Conservation (phyloP, 148 eudicot species). For the Salicornia ramosissima region DNA sequence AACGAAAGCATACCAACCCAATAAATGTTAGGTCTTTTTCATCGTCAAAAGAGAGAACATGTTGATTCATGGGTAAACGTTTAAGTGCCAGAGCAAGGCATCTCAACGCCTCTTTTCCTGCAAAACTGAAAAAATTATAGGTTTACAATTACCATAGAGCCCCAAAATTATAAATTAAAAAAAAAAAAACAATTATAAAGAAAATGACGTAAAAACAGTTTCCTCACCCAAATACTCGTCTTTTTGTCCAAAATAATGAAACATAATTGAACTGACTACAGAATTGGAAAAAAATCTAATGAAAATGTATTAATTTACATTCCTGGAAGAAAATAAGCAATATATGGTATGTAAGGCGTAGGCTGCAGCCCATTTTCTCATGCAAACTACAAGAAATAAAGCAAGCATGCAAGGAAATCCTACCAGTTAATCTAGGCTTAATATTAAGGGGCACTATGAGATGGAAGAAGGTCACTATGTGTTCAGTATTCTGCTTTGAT, state of each 20-base stretch:
- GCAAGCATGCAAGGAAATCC: too few relatives aligned
- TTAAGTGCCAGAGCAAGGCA: conserved; percentile 91
- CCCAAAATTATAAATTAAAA: background rate
- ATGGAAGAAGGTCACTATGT: too few relatives aligned
- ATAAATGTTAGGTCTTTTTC: conserved; percentile 95
- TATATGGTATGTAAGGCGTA: too few relatives aligned
- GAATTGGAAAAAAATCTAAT: background rate
- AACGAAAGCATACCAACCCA: conserved; percentile 97
- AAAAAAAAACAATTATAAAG: background rate
- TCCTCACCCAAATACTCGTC: conserved; percentile 1
- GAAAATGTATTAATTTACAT: too few relatives aligned
- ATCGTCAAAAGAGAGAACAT: conserved; percentile 61
- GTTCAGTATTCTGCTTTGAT: too few relatives aligned
- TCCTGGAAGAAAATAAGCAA: too few relatives aligned
- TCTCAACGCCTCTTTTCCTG: conserved; percentile 93
- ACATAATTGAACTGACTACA: background rate
- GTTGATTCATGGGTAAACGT: conserved; percentile 73
- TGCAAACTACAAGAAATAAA: too few relatives aligned
- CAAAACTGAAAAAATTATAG: conserved; percentile 56
- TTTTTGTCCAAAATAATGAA: too few relatives aligned
- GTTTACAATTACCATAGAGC: background rate
- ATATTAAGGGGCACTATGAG: too few relatives aligned
- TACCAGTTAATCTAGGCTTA: too few relatives aligned
- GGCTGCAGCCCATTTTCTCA: too few relatives aligned
- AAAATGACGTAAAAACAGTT: background rate